Conservation (phyloP, 164 flowering plant genomes). For the Santalum album region DNA sequence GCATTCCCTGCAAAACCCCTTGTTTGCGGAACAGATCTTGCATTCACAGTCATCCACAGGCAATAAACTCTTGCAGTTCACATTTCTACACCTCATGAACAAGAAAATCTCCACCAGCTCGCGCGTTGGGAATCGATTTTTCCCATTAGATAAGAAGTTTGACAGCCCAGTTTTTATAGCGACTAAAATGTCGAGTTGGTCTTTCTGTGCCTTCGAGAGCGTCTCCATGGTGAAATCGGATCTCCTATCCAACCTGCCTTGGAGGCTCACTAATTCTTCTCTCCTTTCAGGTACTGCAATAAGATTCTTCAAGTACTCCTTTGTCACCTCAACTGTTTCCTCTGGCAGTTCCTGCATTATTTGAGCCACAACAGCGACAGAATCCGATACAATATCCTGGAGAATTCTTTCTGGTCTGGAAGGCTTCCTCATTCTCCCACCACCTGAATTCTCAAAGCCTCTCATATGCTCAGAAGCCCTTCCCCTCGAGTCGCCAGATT, state of each 20-base stretch:
- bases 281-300: constrained; percentile 45
- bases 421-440: constrained; percentile 27
- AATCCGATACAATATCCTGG: constrained; percentile 55
- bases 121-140: constrained; percentile 24
- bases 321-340: constrained; percentile 44
- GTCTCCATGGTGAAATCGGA: constrained; percentile 66
- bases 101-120: constrained; percentile 80
- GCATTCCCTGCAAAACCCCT: constrained; percentile 90
- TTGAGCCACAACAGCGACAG: constrained; percentile 50
- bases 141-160: constrained; percentile 35
- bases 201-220: constrained; percentile 51
- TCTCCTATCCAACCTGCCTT: constrained; percentile 55
- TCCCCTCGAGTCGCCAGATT: constrained; percentile 52
- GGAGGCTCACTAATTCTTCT: constrained; percentile 51
- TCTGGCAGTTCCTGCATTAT: constrained; percentile 50
- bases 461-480: constrained; percentile 40
- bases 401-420: constrained; percentile 61
- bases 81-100: constrained; percentile 59
- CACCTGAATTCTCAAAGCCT: constrained; percentile 40
- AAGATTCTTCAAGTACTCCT: constrained; percentile 52
- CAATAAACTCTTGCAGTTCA: constrained; percentile 55
- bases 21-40: constrained; percentile 73
- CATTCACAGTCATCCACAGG: constrained; percentile 96
- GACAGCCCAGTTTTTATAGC: constrained; percentile 59
- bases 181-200: constrained; percentile 66